Base-by-base conservation (phyloP, 2,329 filamentous ascomycete genomes). In the Lecanoromycetidae sp. region DNA sequence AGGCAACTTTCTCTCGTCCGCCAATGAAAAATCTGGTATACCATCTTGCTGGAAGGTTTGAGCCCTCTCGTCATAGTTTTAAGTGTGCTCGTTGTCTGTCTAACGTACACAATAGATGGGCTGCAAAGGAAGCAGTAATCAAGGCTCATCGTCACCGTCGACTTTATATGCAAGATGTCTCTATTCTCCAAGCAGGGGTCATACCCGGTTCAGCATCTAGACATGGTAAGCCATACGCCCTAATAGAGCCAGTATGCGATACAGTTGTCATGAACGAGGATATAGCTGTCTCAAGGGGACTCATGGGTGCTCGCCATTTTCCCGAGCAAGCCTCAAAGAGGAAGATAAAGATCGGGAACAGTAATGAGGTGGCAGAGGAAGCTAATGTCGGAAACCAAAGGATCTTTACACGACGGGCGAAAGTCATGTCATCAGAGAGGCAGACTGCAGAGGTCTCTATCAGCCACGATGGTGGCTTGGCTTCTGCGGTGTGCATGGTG, bases 391-490 rank as follows among this genome's bases (percentile, higher is more conserved):
- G 26, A 49, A 35, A n/a, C 37, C 42, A 42, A 17, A 12, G 13
- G 10, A 47, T 20, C 57, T 48, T 51, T 17, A 69, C 50, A 15
- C n/a, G 44, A 43, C 36, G 48, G 41, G 39, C 47, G 27, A 43
- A 54, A 40, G 56, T 55, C 19, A 55, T 54, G 17, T 53, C 46
- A n/a, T 52, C 57, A 5, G 54, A 60, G 25, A 66, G 65, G n/a
- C 74, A 78, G 54, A 68, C 77, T 41, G 86, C 80, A 12, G 71
- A 76, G 57, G 61, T 94, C 36, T 90, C 82, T 50, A 93, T 95
- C 56, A 91, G 83, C 57, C 88, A 95, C 61, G 88, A 95, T 62
- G 80, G 77, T 2, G 81, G 86, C 6, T 94, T 87, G 64, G 87
- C 87, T 23, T 58, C 69, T 56, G 69, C 68, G n/a, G 33, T 50